Conservation (phyloP, 83 land plant species). For the Diphasiastrum complanatum region DNA sequence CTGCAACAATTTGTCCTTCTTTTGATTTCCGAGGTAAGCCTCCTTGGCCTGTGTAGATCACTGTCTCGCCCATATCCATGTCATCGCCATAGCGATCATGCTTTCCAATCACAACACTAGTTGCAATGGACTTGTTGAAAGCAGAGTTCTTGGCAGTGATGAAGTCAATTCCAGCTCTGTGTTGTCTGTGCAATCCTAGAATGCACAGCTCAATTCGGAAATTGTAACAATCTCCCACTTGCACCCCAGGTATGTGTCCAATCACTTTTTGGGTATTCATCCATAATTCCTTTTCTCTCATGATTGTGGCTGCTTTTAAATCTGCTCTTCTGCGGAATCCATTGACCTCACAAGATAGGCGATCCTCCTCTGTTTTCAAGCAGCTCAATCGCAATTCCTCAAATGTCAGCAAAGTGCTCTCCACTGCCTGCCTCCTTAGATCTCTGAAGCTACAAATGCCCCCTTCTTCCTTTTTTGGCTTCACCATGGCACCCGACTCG, state of each 20-base stretch:
- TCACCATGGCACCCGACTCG: too few relatives aligned
- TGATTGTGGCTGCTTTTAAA: not conserved
- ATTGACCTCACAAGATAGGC: too few relatives aligned
- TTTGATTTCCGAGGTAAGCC: not conserved
- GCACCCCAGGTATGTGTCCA: slow-evolving; percentile 3
- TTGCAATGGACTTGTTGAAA: not conserved
- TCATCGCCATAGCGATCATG: not conserved
- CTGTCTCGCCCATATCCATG: too few relatives aligned
- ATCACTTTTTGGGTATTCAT: not conserved
- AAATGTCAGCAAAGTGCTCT: too few relatives aligned
- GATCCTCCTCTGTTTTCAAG: too few relatives aligned
- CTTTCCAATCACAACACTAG: not conserved
- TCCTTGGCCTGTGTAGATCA: too few relatives aligned
- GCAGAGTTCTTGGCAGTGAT: not conserved
- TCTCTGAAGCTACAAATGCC: too few relatives aligned
- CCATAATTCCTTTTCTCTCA: not conserved
- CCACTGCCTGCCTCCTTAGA: too few relatives aligned
- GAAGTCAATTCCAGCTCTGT: not conserved
- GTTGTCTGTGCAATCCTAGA: not conserved
- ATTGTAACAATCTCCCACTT: not conserved
- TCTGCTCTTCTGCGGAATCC: too few relatives aligned
- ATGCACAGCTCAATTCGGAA: not conserved
- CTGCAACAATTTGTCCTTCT: too few relatives aligned
- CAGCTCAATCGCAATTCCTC: too few relatives aligned
- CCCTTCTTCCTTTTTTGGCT: too few relatives aligned